A percentile compares a stretch with the other conserved stretches of the same genome.
These are phyloP conservation scores for Chlorella sp. DNA, from an alignment of 139 green algal genomes.

Conservation along the genomic window DNA sequence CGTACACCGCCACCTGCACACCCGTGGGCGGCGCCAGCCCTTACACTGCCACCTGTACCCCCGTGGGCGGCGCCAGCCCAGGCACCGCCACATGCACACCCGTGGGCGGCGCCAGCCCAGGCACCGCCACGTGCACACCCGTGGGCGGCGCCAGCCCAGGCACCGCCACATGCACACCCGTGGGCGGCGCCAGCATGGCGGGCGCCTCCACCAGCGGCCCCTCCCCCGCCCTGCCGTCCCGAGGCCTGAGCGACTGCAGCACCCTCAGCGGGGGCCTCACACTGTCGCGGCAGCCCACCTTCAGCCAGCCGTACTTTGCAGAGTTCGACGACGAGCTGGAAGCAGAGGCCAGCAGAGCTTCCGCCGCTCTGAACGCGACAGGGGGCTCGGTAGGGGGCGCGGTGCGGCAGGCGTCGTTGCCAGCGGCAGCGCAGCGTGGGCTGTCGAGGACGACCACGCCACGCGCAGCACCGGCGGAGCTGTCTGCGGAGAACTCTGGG, in stretches of 20 bases:
- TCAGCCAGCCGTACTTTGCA: constrained; percentile 32
- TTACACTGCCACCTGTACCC: background rate
- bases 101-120: background rate
- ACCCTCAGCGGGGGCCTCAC: background rate
- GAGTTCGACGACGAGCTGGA: background rate
- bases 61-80: too few species aligned
- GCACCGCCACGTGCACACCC: background rate
- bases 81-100: too few species aligned
- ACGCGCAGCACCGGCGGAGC: background rate
- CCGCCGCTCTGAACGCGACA: background rate
- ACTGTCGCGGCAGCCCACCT: constrained; percentile 8
- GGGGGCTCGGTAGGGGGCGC: background rate
- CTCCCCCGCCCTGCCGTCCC: background rate
- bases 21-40: background rate
- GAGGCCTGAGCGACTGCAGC: background rate
- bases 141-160: background rate
- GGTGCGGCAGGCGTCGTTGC: background rate
- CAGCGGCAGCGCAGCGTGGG: background rate
- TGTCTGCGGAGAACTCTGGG: background rate
- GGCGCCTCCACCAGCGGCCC: background rate
- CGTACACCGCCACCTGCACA: background rate
- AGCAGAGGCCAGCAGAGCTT: background rate
- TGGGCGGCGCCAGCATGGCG: too few species aligned
- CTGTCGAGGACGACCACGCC: background rate
- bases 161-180: background rate